Base-by-base conservation (phyloP, 345 rosid species). In the Tarenaya hassleriana region DNA sequence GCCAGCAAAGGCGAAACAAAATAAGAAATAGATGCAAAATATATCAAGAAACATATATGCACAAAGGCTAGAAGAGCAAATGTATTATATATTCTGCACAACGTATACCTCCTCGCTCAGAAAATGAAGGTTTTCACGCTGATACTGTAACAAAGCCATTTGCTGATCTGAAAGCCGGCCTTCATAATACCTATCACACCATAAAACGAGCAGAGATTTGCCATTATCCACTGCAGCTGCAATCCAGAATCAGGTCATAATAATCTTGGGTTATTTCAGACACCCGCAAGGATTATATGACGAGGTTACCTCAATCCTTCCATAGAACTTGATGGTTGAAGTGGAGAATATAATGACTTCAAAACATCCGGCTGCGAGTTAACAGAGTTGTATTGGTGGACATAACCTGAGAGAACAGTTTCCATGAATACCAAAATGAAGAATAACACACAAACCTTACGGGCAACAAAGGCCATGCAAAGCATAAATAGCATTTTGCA, bases 131-230 rank as follows among this genome's bases (percentile, higher is more conserved):
- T 91, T 91, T 61, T 91, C 98, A 15, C 98, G 96, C 56, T 91
- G 96, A 69, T 91, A 91, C 59, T 87, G 98, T 72, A 91, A 67
- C 75, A 91, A 69, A 56, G 96, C 96, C 82, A 80, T 91, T 63
- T 91, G 96, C 73, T 91, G 96, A 69, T 91, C 98, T 54, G 95
- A 91, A 50, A 91, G 89, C 17, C 96, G 79, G 43, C 88, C 91
- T 55, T 84, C 89, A 27, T 84, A 78, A 72, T 91, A 91, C 74
- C 97, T 86, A 59, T 66, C 40, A 50, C 60, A 72, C 34, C 52
- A 63, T 50, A 46, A 16, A 57, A 34, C 16, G 8, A 11, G 41
- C 20, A 61, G 55, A 24, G 12, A 17, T 52, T 16, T 55, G 33
- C 19, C 37, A 13, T 43, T 16, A 12, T 10, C 4, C 5, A 10